Conservation (phyloP, 2,329 filamentous ascomycete species). For the Colletotrichum melonis region DNA sequence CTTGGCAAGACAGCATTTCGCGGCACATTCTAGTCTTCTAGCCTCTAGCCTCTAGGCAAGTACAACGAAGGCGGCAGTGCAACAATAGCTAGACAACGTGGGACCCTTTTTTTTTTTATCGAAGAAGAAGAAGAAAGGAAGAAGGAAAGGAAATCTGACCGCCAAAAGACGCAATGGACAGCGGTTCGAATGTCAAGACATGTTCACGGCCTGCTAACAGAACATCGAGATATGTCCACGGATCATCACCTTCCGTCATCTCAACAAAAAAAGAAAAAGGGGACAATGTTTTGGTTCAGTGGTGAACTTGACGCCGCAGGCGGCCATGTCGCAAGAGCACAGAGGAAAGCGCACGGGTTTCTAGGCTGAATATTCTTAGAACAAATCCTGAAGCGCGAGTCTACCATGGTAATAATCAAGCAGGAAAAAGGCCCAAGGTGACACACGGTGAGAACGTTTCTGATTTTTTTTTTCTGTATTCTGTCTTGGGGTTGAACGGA, state of each 20-base stretch:
- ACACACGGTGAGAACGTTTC: no score
- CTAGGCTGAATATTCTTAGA: no score
- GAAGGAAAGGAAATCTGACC: neutral
- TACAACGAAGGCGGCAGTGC: neutral
- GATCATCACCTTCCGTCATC: slow-evolving; percentile 4
- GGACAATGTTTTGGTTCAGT: no score
- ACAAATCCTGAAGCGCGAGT: no score
- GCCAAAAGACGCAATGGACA: slow-evolving; percentile 15
- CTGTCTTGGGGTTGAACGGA: no score
- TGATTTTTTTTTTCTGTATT: no score
- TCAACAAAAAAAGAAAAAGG: no score
- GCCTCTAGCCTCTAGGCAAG: no score
- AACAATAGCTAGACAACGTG: neutral
- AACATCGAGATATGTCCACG: neutral
- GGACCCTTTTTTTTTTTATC: neutral
- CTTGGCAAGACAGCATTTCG: neutral
- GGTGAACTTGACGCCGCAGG: no score
- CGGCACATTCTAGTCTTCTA: neutral
- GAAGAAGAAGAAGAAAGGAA: no score
- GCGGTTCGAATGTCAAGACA: slow-evolving; percentile 23
- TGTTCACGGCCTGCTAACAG: neutral
- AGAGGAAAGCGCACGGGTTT: no score
- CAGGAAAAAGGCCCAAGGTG: neutral
- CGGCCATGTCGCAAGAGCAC: no score
- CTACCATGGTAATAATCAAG: neutral